Base-by-base conservation (phyloP, 2,329 filamentous ascomycete genomes). In the Botrytis hyacinthi region DNA sequence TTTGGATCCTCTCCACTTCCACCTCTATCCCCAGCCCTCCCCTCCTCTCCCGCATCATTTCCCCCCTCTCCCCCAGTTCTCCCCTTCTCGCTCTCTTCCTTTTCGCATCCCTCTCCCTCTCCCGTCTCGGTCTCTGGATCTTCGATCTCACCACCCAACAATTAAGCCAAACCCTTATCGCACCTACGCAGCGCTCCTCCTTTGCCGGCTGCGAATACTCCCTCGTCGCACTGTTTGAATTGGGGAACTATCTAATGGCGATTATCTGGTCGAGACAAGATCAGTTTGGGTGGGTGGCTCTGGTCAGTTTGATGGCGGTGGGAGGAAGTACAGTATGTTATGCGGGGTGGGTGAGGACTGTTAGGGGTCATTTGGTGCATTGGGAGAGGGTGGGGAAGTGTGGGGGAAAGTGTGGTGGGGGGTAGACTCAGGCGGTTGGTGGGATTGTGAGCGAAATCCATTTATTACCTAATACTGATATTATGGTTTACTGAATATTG, bases 61-160 rank as follows among this genome's bases (percentile, higher is more conserved):
- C 60, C 8, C 10, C 67, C 1, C 44, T 77, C 44, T 12, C 67
- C 1, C 44, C 77, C 35, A 70, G 26, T 48, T 16, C 76, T 37
- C 62, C 72, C 51, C 46, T 77, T 72, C 51, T 76, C 14, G 35
- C 72, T 4, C 69, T 84, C 16, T 74, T 81, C 0, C 76, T 85
- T 51, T 84, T 85, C 75, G 76, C 81, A 10, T 83, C 83, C 74
- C 80, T 85, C 46, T 82, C 83, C 0, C 76, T 83, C 62, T 85
- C 84, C 29, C 82, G 83, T 29, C 81, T 85, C 57, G 83, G 83
- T 20, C 82, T 84, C 42, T 84, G 84, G 84, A 80, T 83, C 60
- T 85, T 81, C 77, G 84, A 85, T 76, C 81, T 85, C 14, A 83
- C 82, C 6, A 84, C 83, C 14, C 83, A 84, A 75, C 83, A 84